Base-by-base conservation (phyloP, 2,329 filamentous ascomycete species). In the Colletotrichum higginsianum region DNA sequence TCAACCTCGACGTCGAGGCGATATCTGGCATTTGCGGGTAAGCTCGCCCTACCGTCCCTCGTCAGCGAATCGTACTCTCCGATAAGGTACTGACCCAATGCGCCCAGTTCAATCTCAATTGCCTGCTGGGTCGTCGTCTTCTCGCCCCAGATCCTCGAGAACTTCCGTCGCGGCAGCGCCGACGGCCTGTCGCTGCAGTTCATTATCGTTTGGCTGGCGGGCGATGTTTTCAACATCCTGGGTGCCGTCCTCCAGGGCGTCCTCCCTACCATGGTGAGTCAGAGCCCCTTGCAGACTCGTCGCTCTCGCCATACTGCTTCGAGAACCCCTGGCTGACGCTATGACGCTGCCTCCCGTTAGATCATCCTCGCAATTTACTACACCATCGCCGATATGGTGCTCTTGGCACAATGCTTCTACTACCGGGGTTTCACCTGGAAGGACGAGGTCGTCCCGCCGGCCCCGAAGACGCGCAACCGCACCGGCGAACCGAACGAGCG, bases 111-210 rank as follows among this genome's bases (percentile, higher is more conserved):
- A 11, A 95, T 99, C 76, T 98, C 94, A 56, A 98, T 99, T 79
- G 95, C 95, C 61, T 98, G 95, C 80, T 98, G 96, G 96, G 93
- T 98, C 68, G 94, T 98, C 46, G 96, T 99, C 69, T 99, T 98
- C 84, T 96, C 94, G 0, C 96, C 96, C 2, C 96, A 99, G 77
- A 98, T 99, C 77, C 92, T 98, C 76, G 94, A 98, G 79, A 98
- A 98, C 80, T 98, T 98, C 84, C 92, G 91, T 74, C 90, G 95
- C 67, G 86, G 90, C 75, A 97, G 93, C 50, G 94, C 95, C 69
- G 94, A 98, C 80, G 96, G 95, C 2, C 87, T 98, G 1, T 97
- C 94, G 0, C 89, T 98, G 16, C 92, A 96, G 67, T 99, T 98
- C 84, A 91, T 98, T 78, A 91, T 97, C 72, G 90, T 97, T 77